A percentile compares a stretch with the other conserved stretches of the same genome.
phyloP scores from a whole-genome alignment of 2,329 filamentous ascomycete species.

The Trichoderma afroharzianum region DNA sequence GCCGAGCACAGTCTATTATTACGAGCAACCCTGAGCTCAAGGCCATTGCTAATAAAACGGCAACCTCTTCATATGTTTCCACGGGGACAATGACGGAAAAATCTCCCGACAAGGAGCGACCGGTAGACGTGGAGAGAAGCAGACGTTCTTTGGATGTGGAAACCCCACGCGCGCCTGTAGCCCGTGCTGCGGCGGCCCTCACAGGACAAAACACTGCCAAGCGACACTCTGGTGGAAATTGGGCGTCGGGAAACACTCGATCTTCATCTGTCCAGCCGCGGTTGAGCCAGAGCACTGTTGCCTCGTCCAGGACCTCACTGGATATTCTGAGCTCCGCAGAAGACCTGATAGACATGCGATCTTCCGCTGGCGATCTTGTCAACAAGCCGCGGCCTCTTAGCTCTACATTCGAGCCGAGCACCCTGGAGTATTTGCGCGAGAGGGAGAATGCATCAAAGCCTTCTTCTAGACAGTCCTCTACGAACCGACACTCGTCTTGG shows the following conservation, averaged over 20 bases:
- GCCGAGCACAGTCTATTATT: slow-evolving; percentile 61
- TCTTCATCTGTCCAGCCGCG: slow-evolving; percentile 23
- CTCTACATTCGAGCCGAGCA: slow-evolving; percentile 75
- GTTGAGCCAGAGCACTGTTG: slow-evolving; percentile 19
- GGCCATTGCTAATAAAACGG: slow-evolving; percentile 48
- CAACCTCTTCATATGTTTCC: slow-evolving; percentile 43
- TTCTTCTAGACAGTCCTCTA: slow-evolving; percentile 26
- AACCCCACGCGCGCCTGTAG: neutral
- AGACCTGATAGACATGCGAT: slow-evolving; percentile 21
- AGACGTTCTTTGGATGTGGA: slow-evolving; percentile 6
- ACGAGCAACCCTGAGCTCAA: slow-evolving; percentile 60
- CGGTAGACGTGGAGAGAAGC: neutral
- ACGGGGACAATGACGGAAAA: slow-evolving; percentile 54
- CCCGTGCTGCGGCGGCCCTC: neutral
- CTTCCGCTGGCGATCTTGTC: slow-evolving; percentile 32
- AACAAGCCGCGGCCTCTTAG: slow-evolving; percentile 69
- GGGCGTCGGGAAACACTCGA: slow-evolving; percentile 6
- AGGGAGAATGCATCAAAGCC: slow-evolving; percentile 57
- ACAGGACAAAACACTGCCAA: slow-evolving; percentile 9
- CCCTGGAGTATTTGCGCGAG: slow-evolving; percentile 74
- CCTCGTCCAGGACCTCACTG: slow-evolving; percentile 20
- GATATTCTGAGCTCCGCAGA: slow-evolving; percentile 23
- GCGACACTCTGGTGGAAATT: slow-evolving; percentile 2
- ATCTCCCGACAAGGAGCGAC: slow-evolving; percentile 3
- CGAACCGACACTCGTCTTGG: slow-evolving; percentile 20